Conservation (phyloP, 805 yeast species). For the Metschnikowia amazonensis region DNA sequence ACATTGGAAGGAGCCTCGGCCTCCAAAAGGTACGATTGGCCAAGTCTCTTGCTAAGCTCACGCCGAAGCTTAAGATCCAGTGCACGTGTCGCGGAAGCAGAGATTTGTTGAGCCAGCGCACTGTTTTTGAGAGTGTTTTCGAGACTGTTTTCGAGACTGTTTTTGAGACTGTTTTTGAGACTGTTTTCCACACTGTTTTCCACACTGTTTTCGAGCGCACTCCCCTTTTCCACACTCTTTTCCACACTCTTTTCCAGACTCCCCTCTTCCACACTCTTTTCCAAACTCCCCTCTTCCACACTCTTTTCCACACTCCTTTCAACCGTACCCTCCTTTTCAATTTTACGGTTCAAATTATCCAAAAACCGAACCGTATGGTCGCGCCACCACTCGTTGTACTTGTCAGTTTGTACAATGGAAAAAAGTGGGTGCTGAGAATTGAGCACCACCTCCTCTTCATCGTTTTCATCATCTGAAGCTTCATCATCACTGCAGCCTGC, state of each 20-base stretch:
- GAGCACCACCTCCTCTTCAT: constrained; percentile 27
- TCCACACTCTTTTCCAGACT: no score
- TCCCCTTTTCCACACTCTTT: no score
- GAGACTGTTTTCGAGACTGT: no score
- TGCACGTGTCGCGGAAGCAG: constrained; percentile 4
- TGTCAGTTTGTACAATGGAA: constrained; percentile 35
- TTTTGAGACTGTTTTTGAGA: no score
- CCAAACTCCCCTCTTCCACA: no score
- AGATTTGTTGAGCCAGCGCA: no score
- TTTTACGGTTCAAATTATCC: constrained; percentile 26
- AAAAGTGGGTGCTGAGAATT: constrained; percentile 55
- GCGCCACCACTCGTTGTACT: constrained; percentile 57
- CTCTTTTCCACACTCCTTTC: no score
- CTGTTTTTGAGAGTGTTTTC: no score
- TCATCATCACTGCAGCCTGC: constrained; percentile 60
- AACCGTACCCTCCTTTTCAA: constrained; percentile 13
- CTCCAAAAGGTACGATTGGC: constrained; percentile 60
- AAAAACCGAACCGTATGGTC: constrained; percentile 36
- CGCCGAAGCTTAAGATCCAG: constrained; percentile 27
- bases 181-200: no score
- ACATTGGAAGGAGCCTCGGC: constrained; percentile 58
- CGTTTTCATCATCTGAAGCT: constrained; percentile 33
- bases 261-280: no score
- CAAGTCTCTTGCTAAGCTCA: constrained; percentile 48
- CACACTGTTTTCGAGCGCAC: no score